Percentiles rank a stretch among this genome's conserved stretches.
These are phyloP conservation scores for Olyra latifolia DNA, from an alignment of 176 grass and related monocot species.

Conservation along the genomic window DNA sequence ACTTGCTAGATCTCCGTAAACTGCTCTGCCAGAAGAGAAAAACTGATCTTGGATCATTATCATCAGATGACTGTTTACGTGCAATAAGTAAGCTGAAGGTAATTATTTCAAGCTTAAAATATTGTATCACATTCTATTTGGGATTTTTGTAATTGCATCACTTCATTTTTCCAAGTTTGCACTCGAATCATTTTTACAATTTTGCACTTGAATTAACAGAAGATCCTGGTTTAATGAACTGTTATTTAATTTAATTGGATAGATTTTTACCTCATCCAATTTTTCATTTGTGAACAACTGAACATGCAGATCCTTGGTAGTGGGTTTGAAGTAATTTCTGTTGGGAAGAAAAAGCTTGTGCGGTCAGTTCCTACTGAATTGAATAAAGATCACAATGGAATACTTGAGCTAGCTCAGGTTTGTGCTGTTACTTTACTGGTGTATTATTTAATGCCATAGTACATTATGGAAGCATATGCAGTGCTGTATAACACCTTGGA, in stretches of 20 bases:
- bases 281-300: conserved; percentile 32
- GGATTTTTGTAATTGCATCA: conserved; percentile 1
- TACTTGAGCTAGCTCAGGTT: conserved; percentile 96
- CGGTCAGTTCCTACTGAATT: conserved; percentile 91
- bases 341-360: conserved; percentile 87
- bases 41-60: conserved; percentile 62
- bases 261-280: neutral
- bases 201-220: neutral
- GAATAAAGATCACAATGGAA: conserved; percentile 97
- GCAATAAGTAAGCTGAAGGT: conserved; percentile 98
- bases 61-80: conserved; percentile 92
- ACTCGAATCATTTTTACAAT: neutral
- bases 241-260: neutral
- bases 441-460: neutral
- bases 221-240: neutral
- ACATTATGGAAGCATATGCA: neutral
- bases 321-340: conserved; percentile 96
- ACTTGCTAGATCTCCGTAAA: conserved; percentile 78
- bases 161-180: neutral
- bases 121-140: neutral
- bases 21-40: conserved; percentile 75
- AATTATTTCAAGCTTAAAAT: conserved; percentile 21
- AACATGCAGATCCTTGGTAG: conserved; percentile 79
- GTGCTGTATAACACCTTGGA: neutral
- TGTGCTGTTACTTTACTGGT: conserved; percentile 17